Conservation (phyloP, 2,329 filamentous ascomycete species). For the Akanthomyces lecanii region DNA sequence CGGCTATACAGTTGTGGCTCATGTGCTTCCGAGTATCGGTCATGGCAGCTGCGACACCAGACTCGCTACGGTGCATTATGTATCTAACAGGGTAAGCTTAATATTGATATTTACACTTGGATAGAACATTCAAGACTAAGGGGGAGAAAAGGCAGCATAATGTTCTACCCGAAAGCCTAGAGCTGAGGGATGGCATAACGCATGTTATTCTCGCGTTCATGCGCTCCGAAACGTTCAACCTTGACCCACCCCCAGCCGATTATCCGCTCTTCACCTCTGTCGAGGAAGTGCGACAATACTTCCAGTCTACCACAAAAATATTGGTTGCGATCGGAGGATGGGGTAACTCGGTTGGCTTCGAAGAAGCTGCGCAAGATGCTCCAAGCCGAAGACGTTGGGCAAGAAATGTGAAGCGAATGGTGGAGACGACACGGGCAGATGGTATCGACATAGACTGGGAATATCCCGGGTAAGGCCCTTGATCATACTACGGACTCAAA, state of each 20-base stretch:
- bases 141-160: conserved; percentile 42
- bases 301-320: conserved; percentile 53
- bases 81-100: conserved; percentile 45
- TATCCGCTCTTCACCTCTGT: conserved; percentile 55
- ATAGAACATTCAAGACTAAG: background rate
- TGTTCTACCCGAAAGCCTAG: conserved; percentile 32
- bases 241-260: conserved; percentile 28
- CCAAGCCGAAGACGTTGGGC: conserved; percentile 55
- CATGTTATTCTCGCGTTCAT: conserved; percentile 58
- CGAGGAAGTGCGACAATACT: conserved; percentile 42
- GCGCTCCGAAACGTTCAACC: conserved; percentile 49
- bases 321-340: conserved; percentile 72
- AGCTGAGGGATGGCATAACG: conserved; percentile 43
- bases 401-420: conserved; percentile 59
- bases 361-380: conserved; percentile 48
- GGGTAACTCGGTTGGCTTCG: conserved; percentile 65
- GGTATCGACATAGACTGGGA: conserved; percentile 65
- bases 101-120: background rate
- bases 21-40: background rate
- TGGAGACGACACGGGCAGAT: conserved; percentile 59
- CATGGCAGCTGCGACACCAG: background rate
- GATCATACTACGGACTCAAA: background rate
- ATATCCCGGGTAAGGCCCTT: conserved; percentile 43
- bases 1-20: background rate
- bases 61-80: conserved; percentile 24